Conservation (phyloP, 176 grass and related monocot species). For the Zea luxurians region DNA sequence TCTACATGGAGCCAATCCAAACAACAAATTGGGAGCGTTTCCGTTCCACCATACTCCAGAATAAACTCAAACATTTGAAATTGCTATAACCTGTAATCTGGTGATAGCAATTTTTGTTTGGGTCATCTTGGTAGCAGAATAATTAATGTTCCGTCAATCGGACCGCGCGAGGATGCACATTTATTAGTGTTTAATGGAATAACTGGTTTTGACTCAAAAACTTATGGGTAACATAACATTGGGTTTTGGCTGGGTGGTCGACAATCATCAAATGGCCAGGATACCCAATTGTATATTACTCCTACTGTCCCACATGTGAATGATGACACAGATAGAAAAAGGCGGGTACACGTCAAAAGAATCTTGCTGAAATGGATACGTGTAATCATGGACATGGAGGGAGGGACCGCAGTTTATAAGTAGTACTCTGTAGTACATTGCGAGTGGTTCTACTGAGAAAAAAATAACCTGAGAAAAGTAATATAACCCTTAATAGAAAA, state of each 20-base stretch:
- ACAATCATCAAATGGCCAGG: background rate
- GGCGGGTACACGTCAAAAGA: slow-evolving; percentile 6
- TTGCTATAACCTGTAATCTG: background rate
- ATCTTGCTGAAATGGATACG: slow-evolving; percentile 26
- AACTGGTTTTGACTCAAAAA: background rate
- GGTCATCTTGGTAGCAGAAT: background rate
- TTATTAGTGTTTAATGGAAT: background rate
- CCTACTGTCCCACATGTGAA: slow-evolving; percentile 11
- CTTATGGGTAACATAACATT: background rate
- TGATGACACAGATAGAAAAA: slow-evolving; percentile 18
- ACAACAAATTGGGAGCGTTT: too few species aligned
- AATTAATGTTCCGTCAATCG: background rate
- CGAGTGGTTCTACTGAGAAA: too few species aligned
- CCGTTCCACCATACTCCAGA: too few species aligned
- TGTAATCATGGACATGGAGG: background rate
- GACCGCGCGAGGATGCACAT: background rate
- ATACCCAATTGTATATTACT: slow-evolving; percentile 5
- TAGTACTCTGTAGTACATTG: too few species aligned
- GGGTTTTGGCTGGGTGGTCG: background rate
- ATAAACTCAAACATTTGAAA: slow-evolving; percentile 8
- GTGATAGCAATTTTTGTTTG: background rate
- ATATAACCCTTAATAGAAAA: background rate
- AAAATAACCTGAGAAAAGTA: too few species aligned
- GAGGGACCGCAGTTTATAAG: background rate
- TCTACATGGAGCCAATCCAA: too few species aligned